Evolutionary conservation across 352 stramenopile species (phyloP), one percentile per base, ranked within the genome.

Genomic region (Pythium periplocum): DNA sequence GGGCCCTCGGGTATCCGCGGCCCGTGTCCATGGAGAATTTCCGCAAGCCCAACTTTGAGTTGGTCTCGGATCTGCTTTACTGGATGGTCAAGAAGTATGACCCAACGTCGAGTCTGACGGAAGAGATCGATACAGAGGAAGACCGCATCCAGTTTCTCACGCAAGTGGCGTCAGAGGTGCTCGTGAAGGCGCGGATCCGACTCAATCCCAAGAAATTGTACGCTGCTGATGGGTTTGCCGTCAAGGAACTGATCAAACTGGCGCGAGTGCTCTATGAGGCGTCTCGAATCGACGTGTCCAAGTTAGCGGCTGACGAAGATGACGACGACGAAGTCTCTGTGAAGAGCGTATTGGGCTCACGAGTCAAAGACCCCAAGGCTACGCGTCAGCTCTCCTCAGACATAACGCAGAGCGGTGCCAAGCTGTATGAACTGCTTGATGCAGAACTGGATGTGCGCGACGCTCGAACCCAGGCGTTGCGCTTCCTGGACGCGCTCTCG

Each of bases 201-300:
- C 74, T 99, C 17, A 97, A 98, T 63, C 78, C 90, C 2, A 98
- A 97, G 75, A 92, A 93, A 36, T 66, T 99, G n/a, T 98, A 99
- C 69, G 78, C 90, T 4, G 93, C 95, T n/a, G 93, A 98, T 62
- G 92, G 89, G 4, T 89, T 87, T 48, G 87, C 87, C 8, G 90
- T 97, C 12, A 96, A 96, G 52, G 95, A 98, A 64, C 69, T 99
- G 12, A 71, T 98, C 49, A 98, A 98, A 53, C 57, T 99, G n/a
- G 90, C 95, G 26, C 85, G 76, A 9, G 71, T 98, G 58, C 71
- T 98, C 26, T 97, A 98, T 61, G 69, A 95, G 51, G 91, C 93
- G 35, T 90, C 83, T 6, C 69, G 76, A 4, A 87, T 89, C 50
- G 79, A 89, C 35, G 62, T 78, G 35, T 65, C 67, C 8, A 60